Conservation (phyloP, 768 basidiomycete species). For the Kwoniella dejecticola region DNA sequence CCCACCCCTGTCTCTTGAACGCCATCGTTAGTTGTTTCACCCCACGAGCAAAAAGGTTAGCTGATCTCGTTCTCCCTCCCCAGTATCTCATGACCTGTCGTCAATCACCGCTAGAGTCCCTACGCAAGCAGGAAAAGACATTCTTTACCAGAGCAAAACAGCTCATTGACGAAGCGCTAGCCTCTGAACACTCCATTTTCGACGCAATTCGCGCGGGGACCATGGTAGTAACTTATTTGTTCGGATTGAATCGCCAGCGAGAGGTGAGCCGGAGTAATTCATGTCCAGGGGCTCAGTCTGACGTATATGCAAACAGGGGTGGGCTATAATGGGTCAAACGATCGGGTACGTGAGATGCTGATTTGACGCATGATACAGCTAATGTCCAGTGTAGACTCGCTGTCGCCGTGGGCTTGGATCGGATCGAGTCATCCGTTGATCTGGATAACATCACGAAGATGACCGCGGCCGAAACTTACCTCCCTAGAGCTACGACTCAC, state of each 20-base stretch:
- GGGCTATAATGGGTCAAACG: slow-evolving; percentile 23
- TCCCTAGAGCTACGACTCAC: neutral
- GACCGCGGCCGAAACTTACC: neutral
- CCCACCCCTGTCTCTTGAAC: slow-evolving; percentile 25
- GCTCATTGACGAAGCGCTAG: slow-evolving; percentile 17
- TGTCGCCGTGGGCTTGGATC: slow-evolving; percentile 21
- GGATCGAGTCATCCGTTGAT: slow-evolving; percentile 12
- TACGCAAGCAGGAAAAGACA: slow-evolving; percentile 6
- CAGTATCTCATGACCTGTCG: slow-evolving; percentile 26
- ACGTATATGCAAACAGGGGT: slow-evolving; percentile 2
- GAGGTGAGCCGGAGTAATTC: slow-evolving; percentile 11
- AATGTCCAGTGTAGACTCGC: no score
- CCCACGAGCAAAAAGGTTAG: no score
- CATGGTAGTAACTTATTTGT: slow-evolving; percentile 18
- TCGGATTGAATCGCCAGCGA: slow-evolving; percentile 1
- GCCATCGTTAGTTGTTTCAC: slow-evolving; percentile 18
- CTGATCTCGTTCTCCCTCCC: neutral
- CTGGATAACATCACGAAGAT: neutral
- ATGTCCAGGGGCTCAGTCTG: neutral
- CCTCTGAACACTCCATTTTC: neutral
- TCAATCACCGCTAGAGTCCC: slow-evolving; percentile 7
- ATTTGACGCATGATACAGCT: neutral
- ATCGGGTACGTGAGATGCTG: slow-evolving; percentile 2
- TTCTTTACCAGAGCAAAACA: slow-evolving; percentile 10
- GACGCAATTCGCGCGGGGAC: slow-evolving; percentile 33